phyloP scores from a whole-genome alignment of 768 basidiomycete genomes.

The Lactarius psammicola region DNA sequence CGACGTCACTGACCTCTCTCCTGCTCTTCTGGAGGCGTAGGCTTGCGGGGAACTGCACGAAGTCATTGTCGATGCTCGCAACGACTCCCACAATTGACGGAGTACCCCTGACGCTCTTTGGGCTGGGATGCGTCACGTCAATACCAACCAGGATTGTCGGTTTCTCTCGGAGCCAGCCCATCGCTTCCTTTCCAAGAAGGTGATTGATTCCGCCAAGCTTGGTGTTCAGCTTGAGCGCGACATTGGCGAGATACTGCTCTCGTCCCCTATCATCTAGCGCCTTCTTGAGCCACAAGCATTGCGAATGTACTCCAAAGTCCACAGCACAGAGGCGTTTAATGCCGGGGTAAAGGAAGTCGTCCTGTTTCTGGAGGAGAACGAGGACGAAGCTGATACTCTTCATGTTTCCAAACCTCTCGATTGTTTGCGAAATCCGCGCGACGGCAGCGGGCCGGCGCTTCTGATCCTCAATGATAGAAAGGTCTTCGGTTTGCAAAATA shows the following conservation, averaged over 20 bases:
- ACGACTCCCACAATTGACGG: slow-evolving; percentile 85
- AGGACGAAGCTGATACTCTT: slow-evolving; percentile 62
- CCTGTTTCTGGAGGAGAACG: slow-evolving; percentile 64
- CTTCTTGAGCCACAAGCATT: slow-evolving; percentile 69
- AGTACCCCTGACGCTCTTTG: slow-evolving; percentile 62
- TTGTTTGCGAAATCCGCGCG: slow-evolving; percentile 25
- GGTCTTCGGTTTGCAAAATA: slow-evolving; percentile 1
- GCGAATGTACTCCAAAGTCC: slow-evolving; percentile 67
- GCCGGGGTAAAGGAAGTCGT: slow-evolving; percentile 77
- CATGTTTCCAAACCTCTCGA: slow-evolving; percentile 29
- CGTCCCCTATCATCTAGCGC: slow-evolving; percentile 57
- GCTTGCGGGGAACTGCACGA: slow-evolving; percentile 78
- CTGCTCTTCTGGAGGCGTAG: slow-evolving; percentile 61
- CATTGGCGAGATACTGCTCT: slow-evolving; percentile 80
- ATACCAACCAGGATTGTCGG: slow-evolving; percentile 84
- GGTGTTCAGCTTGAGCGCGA: slow-evolving; percentile 78
- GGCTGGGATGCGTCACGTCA: slow-evolving; percentile 80
- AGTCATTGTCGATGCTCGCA: slow-evolving; percentile 65
- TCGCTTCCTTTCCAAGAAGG: slow-evolving; percentile 44
- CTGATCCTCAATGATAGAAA: slow-evolving; percentile 40
- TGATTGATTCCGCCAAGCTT: slow-evolving; percentile 86
- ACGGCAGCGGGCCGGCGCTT: slow-evolving; percentile 44
- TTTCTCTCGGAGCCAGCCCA: slow-evolving; percentile 59
- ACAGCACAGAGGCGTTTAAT: slow-evolving; percentile 78
- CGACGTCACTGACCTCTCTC: slow-evolving; percentile 37